These are phyloP conservation scores for Aureobasidium subglaciale DNA, from an alignment of 2,329 filamentous ascomycete genomes.

Conservation along the genomic window DNA sequence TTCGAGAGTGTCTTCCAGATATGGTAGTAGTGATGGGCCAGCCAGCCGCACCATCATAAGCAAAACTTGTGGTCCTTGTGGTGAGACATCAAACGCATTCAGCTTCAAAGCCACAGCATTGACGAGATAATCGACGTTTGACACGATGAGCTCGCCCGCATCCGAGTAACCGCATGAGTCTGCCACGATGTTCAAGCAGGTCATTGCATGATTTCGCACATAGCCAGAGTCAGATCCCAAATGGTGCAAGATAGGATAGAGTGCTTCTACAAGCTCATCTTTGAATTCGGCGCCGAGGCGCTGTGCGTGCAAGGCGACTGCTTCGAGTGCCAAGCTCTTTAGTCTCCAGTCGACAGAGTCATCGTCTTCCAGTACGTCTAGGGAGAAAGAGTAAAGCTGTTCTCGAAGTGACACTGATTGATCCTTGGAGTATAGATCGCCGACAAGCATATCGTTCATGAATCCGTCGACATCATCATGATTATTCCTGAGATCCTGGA, in stretches of 20 bases:
- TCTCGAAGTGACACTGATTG: slow-evolving; percentile 34
- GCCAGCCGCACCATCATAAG: slow-evolving; percentile 90
- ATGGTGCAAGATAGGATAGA: slow-evolving; percentile 88
- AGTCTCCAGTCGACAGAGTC: slow-evolving; percentile 59
- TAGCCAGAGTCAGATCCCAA: slow-evolving; percentile 63
- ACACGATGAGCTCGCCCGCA: slow-evolving; percentile 72
- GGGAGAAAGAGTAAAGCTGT: slow-evolving; percentile 63
- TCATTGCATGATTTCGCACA: slow-evolving; percentile 74
- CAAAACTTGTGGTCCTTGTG: slow-evolving; percentile 81
- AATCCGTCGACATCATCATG: slow-evolving; percentile 46
- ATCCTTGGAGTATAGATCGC: slow-evolving; percentile 15
- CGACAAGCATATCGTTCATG: slow-evolving; percentile 61
- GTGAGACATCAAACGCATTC: slow-evolving; percentile 86
- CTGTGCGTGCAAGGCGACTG: slow-evolving; percentile 67
- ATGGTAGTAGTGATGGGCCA: slow-evolving; percentile 73
- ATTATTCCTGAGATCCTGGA: slow-evolving; percentile 60
- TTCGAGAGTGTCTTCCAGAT: slow-evolving; percentile 82
- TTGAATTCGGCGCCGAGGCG: slow-evolving; percentile 63
- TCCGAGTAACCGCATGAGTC: slow-evolving; percentile 64
- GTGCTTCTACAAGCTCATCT: slow-evolving; percentile 77
- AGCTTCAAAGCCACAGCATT: slow-evolving; percentile 85
- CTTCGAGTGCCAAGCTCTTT: slow-evolving; percentile 73
- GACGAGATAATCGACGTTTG: slow-evolving; percentile 93
- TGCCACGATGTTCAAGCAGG: slow-evolving; percentile 74
- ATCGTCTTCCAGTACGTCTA: slow-evolving; percentile 49